Conservation (phyloP, 352 stramenopile species). For the Pythium brachiatum region DNA sequence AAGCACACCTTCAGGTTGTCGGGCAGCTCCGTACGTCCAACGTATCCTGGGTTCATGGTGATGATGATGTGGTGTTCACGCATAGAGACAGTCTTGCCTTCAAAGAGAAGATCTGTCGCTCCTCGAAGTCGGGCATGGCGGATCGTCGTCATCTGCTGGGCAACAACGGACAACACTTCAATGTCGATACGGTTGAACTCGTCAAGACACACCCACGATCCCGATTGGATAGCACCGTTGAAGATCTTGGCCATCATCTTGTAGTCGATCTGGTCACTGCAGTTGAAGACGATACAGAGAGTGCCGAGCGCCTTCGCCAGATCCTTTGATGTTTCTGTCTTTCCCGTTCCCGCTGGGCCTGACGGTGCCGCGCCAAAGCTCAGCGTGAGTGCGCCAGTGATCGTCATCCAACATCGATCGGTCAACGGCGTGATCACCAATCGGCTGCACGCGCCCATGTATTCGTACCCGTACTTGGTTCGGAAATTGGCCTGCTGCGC, state of each 20-base stretch:
- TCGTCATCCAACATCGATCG: constrained; percentile 93
- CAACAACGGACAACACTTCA: constrained; percentile 85
- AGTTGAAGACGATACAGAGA: constrained; percentile 95
- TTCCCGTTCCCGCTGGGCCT: constrained; percentile 88
- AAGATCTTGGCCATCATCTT: constrained; percentile 88
- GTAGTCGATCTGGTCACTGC: constrained; percentile 94
- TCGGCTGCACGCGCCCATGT: constrained; percentile 87
- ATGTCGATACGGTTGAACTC: constrained; percentile 92
- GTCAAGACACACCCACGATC: constrained; percentile 84
- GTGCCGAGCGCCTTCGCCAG: constrained; percentile 90
- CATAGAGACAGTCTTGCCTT: constrained; percentile 53
- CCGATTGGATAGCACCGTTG: constrained; percentile 74
- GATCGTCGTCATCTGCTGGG: constrained; percentile 80
- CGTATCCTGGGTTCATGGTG: constrained; percentile 88
- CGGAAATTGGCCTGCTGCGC: constrained; percentile 62
- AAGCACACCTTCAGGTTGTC: constrained; percentile 87
- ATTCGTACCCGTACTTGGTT: constrained; percentile 90
- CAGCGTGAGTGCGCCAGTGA: constrained; percentile 87
- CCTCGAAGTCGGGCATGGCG: constrained; percentile 43
- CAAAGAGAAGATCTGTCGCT: constrained; percentile 43
- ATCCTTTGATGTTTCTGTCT: constrained; percentile 95
- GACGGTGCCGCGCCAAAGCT: constrained; percentile 87
- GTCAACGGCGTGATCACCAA: constrained; percentile 94
- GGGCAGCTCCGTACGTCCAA: constrained; percentile 73
- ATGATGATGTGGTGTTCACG: constrained; percentile 81